Conservation (phyloP, 768 basidiomycete species). For the Rubroboletus satanas region DNA sequence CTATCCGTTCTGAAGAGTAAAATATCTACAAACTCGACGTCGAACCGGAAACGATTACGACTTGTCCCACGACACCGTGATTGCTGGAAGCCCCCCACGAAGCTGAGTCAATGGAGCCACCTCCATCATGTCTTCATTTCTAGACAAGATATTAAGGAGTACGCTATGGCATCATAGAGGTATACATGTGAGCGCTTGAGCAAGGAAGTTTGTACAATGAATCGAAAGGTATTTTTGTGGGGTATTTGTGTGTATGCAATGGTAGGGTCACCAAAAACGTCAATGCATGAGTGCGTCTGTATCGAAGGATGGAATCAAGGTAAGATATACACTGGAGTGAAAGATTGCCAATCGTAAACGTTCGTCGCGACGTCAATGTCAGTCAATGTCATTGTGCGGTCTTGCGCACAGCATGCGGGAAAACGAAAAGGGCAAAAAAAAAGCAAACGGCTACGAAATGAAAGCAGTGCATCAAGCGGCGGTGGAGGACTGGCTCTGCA, state of each 20-base stretch:
- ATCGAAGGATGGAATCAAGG: constrained; percentile 1
- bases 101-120: neutral
- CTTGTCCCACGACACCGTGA: neutral
- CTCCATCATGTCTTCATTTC: neutral
- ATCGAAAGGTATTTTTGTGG: neutral
- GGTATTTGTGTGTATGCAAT: neutral
- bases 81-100: neutral
- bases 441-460: neutral
- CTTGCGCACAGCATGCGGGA: constrained; percentile 5
- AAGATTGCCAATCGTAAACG: constrained; percentile 7
- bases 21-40: neutral
- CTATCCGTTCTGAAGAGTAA: neutral
- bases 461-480: constrained; percentile 2
- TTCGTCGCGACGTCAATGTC: constrained; percentile 6
- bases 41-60: neutral
- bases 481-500: constrained; percentile 11
- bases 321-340: neutral
- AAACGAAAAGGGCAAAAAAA: too few species aligned
- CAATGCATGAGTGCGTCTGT: neutral
- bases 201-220: neutral
- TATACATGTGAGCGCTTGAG: neutral
- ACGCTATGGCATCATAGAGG: constrained; percentile 11
- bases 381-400: constrained; percentile 6
- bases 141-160: neutral
- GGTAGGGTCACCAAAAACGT: constrained; percentile 4